Conservation (phyloP, 371 early-diverging fungal species). For the Rhizopus arrhizus region DNA sequence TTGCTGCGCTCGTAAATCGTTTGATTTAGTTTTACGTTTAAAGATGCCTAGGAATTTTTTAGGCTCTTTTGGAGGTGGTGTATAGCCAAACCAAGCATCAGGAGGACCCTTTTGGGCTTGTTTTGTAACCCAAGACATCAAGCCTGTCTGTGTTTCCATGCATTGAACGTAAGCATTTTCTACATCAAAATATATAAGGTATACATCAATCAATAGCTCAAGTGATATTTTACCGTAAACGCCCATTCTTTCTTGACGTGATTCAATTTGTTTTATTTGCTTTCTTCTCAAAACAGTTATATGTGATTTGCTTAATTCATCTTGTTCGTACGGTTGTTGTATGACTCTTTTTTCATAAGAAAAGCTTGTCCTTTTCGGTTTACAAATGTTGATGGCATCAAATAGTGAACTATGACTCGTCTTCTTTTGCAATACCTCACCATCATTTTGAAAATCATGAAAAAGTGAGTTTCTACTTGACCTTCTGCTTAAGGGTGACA, state of each 20-base stretch:
- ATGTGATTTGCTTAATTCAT: conserved; percentile 6
- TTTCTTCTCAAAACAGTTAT: conserved; percentile 23
- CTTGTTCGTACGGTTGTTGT: conserved; percentile 9
- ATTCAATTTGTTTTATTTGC: conserved; percentile 26
- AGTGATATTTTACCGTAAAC: conserved; percentile 20
- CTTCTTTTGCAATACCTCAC: conserved; percentile 10
- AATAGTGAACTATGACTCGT: conserved; percentile 25
- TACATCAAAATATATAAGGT: not conserved
- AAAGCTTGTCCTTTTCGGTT: conserved; percentile 17
- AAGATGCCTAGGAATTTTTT: conserved; percentile 32
- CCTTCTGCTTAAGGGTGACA: conserved; percentile 26
- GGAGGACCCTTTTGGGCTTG: conserved; percentile 35
- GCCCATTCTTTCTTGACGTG: conserved; percentile 23
- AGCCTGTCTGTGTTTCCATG: conserved; percentile 19
- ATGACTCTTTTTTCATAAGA: conserved; percentile 24
- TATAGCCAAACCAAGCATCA: conserved; percentile 33
- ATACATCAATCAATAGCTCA: not conserved
- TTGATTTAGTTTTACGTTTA: conserved; percentile 20
- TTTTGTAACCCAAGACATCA: conserved; percentile 28
- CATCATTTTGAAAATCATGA: conserved; percentile 16
- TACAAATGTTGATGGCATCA: conserved; percentile 24
- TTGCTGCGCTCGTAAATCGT: conserved; percentile 17
- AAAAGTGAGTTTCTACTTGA: conserved; percentile 27
- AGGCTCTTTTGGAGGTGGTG: conserved; percentile 21
- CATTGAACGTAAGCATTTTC: conserved; percentile 26